Base-by-base conservation (phyloP, 2,329 filamentous ascomycete species). In the Malbranchea zuffiana region DNA sequence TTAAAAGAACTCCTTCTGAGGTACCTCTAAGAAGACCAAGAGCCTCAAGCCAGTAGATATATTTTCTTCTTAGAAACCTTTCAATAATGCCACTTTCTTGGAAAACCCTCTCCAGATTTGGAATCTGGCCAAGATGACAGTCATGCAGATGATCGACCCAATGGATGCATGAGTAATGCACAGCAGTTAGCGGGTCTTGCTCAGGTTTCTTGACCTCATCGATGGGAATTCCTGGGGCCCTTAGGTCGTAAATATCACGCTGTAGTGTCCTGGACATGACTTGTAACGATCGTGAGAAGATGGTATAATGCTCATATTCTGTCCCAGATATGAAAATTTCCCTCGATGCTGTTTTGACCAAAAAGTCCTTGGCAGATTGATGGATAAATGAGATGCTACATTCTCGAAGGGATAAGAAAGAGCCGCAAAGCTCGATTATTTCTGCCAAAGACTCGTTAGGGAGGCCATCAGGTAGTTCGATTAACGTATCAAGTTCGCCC, bases 401-500 rank as follows among this genome's bases (percentile, higher is more conserved):
- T 17, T 39, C 25, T 5, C 37, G 41, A 3, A 54, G 6, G 2
- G 42, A 45, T 3, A 56, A 27, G 24, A 54, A 52, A 8, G 50
- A 54, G 24, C 50, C 48, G 39, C 50, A 54, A 11, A 43, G 31
- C 4, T 20, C 31, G 11, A 55, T 40, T 11, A 49, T 39, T 10
- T 51, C 38, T n/a, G 31, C 16, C 1, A 29, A 15, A 13, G 18
- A 26, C 10, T 38, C 11, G 20, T 29, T 20, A n/a, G n/a, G n/a
- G n/a, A n/a, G n/a, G n/a, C n/a, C n/a, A 6, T 23, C 20, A 3
- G 19, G 44, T 12, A 37, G 16, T 2, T 49, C 43, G n/a, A 47
- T 27, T 8, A 62, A 26, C 29, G 25, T 31, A 1, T 24, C 28
- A n/a, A 66, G 35, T 40, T 69, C 61, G 0, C 41, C 5, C 2